Percentiles rank a stretch among this genome's conserved stretches.
phyloP scores from a whole-genome alignment of 192 early-diverging fungal species.

The Coemansia sp. region DNA sequence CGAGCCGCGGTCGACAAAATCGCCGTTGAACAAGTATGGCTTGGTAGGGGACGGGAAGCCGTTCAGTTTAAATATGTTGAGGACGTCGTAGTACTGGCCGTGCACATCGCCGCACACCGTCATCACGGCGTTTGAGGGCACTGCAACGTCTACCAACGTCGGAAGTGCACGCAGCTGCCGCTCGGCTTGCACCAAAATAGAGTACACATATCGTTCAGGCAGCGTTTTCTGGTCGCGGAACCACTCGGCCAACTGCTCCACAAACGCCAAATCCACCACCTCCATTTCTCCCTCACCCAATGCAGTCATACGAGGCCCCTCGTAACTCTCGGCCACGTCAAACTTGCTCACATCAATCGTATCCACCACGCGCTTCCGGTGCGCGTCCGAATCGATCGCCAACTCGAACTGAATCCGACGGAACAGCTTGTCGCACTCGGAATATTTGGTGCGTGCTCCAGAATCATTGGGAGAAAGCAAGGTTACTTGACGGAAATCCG shows the following conservation, averaged over 20 bases:
- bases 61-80: conserved; percentile 93
- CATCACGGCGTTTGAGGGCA: conserved; percentile 68
- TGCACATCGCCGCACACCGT: conserved; percentile 99
- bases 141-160: conserved; percentile 81
- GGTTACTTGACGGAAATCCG: conserved; percentile 73
- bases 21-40: conserved; percentile 94
- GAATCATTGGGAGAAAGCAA: conserved; percentile 78
- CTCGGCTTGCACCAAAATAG: conserved; percentile 78
- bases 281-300: conserved; percentile 51
- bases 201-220: conserved; percentile 84
- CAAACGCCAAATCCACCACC: conserved; percentile 76
- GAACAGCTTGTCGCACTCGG: conserved; percentile 90
- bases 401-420: conserved; percentile 86
- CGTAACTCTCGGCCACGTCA: conserved; percentile 71
- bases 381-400: conserved; percentile 70
- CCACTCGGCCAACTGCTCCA: conserved; percentile 69
- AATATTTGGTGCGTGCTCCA: conserved; percentile 75
- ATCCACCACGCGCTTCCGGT: conserved; percentile 51
- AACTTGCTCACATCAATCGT: conserved; percentile 55
- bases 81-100: conserved; percentile 97
- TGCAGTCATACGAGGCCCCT: conserved; percentile 74
- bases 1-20: conserved; percentile 98
- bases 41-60: conserved; percentile 82
- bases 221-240: conserved; percentile 89
- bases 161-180: conserved; percentile 71